These are phyloP conservation scores for Astrephomene gubernaculifera DNA, from an alignment of 139 green algal genomes.

Conservation along the genomic window DNA sequence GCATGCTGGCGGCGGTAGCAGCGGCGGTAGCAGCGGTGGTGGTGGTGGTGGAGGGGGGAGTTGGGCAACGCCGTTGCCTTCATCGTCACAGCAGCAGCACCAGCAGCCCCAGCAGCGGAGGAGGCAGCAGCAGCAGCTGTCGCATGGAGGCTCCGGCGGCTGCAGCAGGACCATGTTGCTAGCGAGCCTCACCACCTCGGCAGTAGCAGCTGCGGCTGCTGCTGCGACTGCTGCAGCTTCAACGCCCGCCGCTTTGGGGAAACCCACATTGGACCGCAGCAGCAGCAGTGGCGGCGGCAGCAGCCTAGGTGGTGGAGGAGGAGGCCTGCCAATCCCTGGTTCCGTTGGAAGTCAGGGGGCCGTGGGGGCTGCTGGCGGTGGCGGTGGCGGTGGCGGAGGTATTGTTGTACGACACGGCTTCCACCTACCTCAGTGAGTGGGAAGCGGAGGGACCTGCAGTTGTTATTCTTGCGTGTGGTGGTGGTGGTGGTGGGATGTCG, in stretches of 20 bases:
- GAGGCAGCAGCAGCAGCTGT: background rate
- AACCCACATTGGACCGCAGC: background rate
- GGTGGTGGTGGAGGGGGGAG: too few species aligned
- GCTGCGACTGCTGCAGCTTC: background rate
- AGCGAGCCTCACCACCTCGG: conserved; percentile 29
- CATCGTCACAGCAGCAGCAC: background rate
- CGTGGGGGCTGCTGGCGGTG: background rate
- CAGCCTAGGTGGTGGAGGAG: background rate
- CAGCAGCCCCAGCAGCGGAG: background rate
- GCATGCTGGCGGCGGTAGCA: too few species aligned
- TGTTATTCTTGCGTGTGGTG: too few species aligned
- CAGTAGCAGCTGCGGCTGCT: background rate
- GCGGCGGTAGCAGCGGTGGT: too few species aligned
- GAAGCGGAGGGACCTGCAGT: background rate
- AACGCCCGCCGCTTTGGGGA: too few species aligned
- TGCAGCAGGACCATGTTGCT: conserved; percentile 6
- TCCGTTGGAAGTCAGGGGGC: background rate
- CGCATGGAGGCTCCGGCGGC: background rate
- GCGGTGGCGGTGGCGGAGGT: background rate
- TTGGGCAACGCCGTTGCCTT: too few species aligned
- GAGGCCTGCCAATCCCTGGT: too few species aligned
- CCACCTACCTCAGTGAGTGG: conserved; percentile 27
- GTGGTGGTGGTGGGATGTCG: too few species aligned
- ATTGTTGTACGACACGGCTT: conserved; percentile 3
- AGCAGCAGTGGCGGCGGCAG: background rate